These are phyloP conservation scores for Apophysomyces sp. DNA, from an alignment of 371 early-diverging fungal species.

Conservation along the genomic window DNA sequence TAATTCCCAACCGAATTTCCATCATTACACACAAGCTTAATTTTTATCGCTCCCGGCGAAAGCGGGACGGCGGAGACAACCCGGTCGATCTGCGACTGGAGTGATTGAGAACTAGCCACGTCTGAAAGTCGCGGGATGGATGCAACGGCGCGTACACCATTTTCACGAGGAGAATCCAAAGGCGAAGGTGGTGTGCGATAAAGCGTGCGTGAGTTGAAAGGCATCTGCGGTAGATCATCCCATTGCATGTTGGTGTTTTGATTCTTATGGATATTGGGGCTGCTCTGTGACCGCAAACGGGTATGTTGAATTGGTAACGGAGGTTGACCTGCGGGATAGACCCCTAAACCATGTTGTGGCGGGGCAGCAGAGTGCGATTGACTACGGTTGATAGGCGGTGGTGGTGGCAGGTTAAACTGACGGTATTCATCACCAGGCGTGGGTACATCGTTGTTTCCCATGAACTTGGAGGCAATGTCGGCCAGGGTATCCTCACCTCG, in stretches of 20 bases:
- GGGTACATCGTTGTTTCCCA: constrained; percentile 15
- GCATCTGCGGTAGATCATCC: constrained; percentile 23
- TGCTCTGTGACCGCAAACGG: constrained; percentile 64
- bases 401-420: constrained; percentile 12
- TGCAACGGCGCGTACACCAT: constrained; percentile 26
- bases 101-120: constrained; percentile 4
- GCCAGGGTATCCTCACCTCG: constrained; percentile 30
- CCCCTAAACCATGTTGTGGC: constrained; percentile 65
- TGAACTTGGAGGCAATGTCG: constrained; percentile 51
- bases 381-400: constrained; percentile 26
- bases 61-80: constrained; percentile 14
- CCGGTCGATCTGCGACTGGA: constrained; percentile 20
- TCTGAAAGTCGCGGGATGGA: constrained; percentile 63
- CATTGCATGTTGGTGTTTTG: constrained; percentile 17
- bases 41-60: constrained; percentile 49
- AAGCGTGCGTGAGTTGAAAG: constrained; percentile 25
- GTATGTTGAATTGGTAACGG: constrained; percentile 26
- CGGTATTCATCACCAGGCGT: constrained; percentile 17
- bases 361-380: constrained; percentile 36
- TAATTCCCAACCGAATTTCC: constrained; percentile 87
- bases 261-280: constrained; percentile 58
- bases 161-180: constrained; percentile 12
- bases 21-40: constrained; percentile 83
- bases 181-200: constrained; percentile 25
- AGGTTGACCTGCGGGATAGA: constrained; percentile 25